Conservation (phyloP, 164 flowering plant species). For the Platanus orientalis region DNA sequence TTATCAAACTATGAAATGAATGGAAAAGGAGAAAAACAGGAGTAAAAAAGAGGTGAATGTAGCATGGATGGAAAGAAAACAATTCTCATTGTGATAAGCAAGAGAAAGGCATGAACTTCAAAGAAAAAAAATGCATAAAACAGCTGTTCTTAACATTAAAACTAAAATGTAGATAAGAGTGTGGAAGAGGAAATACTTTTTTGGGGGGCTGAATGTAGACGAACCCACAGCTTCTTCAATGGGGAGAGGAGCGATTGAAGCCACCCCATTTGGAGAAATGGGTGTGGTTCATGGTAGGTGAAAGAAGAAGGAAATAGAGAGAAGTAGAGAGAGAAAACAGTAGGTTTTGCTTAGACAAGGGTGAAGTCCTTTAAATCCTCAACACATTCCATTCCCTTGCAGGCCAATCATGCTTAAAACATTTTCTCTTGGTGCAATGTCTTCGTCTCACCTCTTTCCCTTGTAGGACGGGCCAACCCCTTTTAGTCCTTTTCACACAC, state of each 20-base stretch:
- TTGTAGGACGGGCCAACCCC: constrained; percentile 18
- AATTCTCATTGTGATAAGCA: too few relatives aligned
- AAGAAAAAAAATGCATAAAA: too few relatives aligned
- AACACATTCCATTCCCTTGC: constrained; percentile 20
- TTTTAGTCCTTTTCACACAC: not conserved
- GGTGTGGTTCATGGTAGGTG: constrained; percentile 30
- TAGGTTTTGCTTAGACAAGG: constrained; percentile 24
- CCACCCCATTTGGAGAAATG: constrained; percentile 49
- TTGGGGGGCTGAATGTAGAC: constrained; percentile 37
- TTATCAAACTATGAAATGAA: too few relatives aligned
- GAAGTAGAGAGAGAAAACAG: constrained; percentile 8
- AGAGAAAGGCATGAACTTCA: not conserved
- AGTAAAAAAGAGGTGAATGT: not conserved
- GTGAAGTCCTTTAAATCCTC: constrained; percentile 20
- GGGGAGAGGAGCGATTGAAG: constrained; percentile 56
- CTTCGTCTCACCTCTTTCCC: constrained; percentile 26
- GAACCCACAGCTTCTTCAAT: constrained; percentile 59
- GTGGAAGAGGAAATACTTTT: constrained; percentile 25
- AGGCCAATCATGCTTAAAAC: constrained; percentile 16
- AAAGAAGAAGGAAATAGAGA: constrained; percentile 23
- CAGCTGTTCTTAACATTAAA: too few relatives aligned
- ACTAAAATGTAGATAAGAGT: not conserved
- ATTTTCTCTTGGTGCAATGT: constrained; percentile 31
- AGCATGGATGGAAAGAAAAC: not conserved
- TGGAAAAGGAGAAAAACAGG: not conserved